Conservation (phyloP, 176 grass and related monocot genomes). For the Melocanna baccifera region DNA sequence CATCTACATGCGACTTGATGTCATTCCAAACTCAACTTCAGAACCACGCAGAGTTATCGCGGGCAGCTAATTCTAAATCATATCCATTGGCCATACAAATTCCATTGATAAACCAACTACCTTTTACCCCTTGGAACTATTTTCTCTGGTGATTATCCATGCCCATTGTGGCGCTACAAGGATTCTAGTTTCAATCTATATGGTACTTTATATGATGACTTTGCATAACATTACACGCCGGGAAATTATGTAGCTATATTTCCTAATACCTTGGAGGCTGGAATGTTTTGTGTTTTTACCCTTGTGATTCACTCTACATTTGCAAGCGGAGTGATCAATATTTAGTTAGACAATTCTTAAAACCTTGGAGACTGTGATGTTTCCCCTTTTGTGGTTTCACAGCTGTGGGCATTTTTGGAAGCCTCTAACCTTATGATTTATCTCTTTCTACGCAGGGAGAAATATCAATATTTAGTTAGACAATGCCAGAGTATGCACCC, state of each 20-base stretch:
- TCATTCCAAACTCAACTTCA: neutral
- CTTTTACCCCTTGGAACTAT: neutral
- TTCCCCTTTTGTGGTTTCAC: neutral
- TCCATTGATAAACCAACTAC: neutral
- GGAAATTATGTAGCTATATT: neutral
- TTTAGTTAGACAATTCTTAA: neutral
- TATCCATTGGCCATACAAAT: neutral
- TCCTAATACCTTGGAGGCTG: neutral
- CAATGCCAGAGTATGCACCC: slow-evolving; percentile 83
- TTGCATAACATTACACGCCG: neutral
- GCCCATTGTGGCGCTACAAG: neutral
- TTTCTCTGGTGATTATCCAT: neutral
- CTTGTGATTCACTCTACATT: neutral
- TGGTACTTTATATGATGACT: neutral
- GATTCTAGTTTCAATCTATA: slow-evolving; percentile 1
- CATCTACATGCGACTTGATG: neutral
- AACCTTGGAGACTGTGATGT: neutral
- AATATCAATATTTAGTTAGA: slow-evolving; percentile 66
- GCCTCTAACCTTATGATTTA: neutral
- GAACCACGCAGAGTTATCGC: neutral
- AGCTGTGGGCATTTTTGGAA: slow-evolving; percentile 8
- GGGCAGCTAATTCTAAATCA: neutral
- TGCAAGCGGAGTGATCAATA: neutral
- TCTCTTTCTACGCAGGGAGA: slow-evolving; percentile 62
- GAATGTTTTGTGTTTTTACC: neutral